phyloP scores from a whole-genome alignment of 495 filamentous ascomycete species.

The Hyaloscypha hepaticicola region DNA sequence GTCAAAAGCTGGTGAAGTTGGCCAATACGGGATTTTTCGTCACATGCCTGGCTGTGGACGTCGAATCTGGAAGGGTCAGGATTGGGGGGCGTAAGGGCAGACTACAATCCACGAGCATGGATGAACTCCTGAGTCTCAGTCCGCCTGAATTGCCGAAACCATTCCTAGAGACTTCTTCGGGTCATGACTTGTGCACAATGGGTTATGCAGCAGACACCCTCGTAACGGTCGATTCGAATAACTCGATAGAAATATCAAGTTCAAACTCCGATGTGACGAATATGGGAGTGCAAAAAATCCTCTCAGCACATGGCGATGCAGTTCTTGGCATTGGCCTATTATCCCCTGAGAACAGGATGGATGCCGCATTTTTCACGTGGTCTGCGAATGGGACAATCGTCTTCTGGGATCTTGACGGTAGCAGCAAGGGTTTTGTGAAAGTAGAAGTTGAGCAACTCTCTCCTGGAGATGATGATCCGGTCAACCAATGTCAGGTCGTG shows the following conservation, averaged over 20 bases:
- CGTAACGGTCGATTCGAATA: constrained; percentile 72
- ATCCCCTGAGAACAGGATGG: constrained; percentile 49
- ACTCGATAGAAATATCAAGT: constrained; percentile 65
- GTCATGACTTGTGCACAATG: constrained; percentile 52
- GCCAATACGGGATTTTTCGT: constrained; percentile 62
- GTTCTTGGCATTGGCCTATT: constrained; percentile 73
- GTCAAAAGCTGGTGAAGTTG: constrained; percentile 63
- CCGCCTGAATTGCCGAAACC: constrained; percentile 27
- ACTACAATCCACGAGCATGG: constrained; percentile 42
- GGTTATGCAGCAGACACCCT: constrained; percentile 65
- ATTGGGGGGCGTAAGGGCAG: constrained; percentile 52
- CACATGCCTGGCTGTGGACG: constrained; percentile 60
- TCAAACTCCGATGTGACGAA: constrained; percentile 35
- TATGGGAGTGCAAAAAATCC: constrained; percentile 40
- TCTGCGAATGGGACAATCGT: constrained; percentile 72
- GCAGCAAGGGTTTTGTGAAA: constrained; percentile 58
- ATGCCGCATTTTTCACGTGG: constrained; percentile 84
- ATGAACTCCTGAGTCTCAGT: constrained; percentile 29
- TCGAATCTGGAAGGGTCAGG: constrained; percentile 49
- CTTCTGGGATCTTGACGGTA: constrained; percentile 77
- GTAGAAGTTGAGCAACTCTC: constrained; percentile 66
- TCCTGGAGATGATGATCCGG: constrained; percentile 44
- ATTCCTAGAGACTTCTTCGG: constrained; percentile 2
- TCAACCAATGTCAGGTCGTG: constrained; percentile 77
- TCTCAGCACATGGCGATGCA: constrained; percentile 73